A percentile compares a stretch with the other conserved stretches of the same genome.
phyloP scores from a whole-genome alignment of 2,329 filamentous ascomycete species.

The Didymella keratinophila region DNA sequence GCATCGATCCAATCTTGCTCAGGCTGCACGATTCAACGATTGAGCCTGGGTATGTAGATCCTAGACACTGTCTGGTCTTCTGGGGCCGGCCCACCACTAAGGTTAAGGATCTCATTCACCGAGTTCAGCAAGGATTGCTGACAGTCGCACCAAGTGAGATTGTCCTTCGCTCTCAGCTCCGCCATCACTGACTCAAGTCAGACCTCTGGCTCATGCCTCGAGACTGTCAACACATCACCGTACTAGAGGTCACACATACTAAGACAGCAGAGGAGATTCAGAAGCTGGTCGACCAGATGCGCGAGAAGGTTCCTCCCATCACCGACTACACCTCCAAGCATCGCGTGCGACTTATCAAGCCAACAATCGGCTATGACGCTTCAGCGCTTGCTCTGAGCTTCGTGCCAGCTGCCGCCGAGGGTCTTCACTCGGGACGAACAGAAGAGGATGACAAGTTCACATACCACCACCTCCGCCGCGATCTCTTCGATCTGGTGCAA shows the following conservation, averaged over 20 bases:
- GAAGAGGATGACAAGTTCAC: constrained; percentile 71
- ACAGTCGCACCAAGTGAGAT: constrained; percentile 73
- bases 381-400: constrained; percentile 88
- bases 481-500: constrained; percentile 71
- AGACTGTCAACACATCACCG: constrained; percentile 81
- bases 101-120: constrained; percentile 70
- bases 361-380: constrained; percentile 82
- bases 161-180: background rate
- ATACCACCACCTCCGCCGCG: constrained; percentile 88
- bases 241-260: constrained; percentile 84
- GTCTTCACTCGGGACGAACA: constrained; percentile 43
- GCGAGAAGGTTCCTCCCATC: constrained; percentile 65
- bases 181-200: constrained; percentile 46
- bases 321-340: constrained; percentile 72
- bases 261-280: constrained; percentile 74
- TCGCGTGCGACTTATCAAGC: constrained; percentile 79
- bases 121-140: constrained; percentile 72
- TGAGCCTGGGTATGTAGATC: constrained; percentile 75
- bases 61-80: constrained; percentile 82
- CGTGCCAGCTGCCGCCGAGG: constrained; percentile 76
- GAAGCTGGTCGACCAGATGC: constrained; percentile 65
- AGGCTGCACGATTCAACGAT: constrained; percentile 70
- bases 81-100: constrained; percentile 84
- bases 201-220: constrained; percentile 87
- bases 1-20: constrained; percentile 77